These are phyloP conservation scores for Ganoderma lingzhi DNA, from an alignment of 1,284 basidiomycete genomes.

Conservation along the genomic window DNA sequence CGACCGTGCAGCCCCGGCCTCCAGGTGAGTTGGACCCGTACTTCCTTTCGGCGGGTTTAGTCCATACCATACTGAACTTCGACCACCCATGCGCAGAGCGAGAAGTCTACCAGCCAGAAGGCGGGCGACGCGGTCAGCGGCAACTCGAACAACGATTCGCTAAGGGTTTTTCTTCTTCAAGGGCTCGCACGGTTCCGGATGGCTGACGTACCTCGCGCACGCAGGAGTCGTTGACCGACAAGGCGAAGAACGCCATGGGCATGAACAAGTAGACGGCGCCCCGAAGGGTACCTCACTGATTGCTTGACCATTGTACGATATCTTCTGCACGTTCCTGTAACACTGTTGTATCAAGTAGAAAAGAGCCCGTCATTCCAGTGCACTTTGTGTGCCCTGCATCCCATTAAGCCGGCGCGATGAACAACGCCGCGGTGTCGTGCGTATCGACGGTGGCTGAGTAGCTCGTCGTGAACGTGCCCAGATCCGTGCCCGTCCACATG, in stretches of 20 bases:
- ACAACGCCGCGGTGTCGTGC: conserved; percentile 57
- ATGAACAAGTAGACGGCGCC: conserved; percentile 25
- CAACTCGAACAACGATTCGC: conserved; percentile 44
- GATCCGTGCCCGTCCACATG: conserved; percentile 59
- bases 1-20: conserved; percentile 48
- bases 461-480: conserved; percentile 51
- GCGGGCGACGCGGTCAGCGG: conserved; percentile 61
- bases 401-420: conserved; percentile 11
- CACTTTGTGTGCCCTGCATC: not conserved
- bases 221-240: conserved; percentile 40
- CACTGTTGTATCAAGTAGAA: not conserved
- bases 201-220: not conserved
- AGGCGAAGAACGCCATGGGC: conserved; percentile 43
- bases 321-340: not conserved
- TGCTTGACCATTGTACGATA: not conserved
- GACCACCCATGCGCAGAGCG: not conserved
- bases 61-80: not conserved
- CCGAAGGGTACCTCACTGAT: not conserved
- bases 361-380: not conserved
- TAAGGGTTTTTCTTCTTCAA: conserved; percentile 26
- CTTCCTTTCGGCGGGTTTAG: not conserved
- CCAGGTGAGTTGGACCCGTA: conserved; percentile 35
- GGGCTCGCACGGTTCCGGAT: not conserved
- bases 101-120: conserved; percentile 43
- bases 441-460: conserved; percentile 52